Percentiles rank a stretch among this genome's conserved stretches.
Evolutionary conservation across 2,329 filamentous ascomycete species (phyloP).

Genomic region (Beauveria sp.): DNA sequence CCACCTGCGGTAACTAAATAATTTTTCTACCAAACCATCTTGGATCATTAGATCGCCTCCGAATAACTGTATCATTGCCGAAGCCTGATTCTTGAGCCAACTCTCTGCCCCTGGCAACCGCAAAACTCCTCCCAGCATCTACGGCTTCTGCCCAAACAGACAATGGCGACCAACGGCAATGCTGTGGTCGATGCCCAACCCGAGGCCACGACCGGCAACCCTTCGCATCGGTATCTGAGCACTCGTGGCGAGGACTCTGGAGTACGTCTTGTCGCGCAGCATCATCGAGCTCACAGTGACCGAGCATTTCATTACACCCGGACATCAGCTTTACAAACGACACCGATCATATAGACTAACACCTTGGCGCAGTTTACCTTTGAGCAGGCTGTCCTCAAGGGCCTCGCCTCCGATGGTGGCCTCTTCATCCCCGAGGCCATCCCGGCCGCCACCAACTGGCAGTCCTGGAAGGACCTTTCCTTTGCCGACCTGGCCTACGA

Average conservation of each 20-base stretch:
- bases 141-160: background rate
- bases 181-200: slow-evolving; percentile 24
- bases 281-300: no score
- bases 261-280: slow-evolving; percentile 25
- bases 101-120: background rate
- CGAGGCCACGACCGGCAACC: slow-evolving; percentile 28
- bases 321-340: no score
- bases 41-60: background rate
- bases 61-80: background rate
- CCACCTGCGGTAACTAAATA: slow-evolving; percentile 5
- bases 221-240: slow-evolving; percentile 43
- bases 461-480: slow-evolving; percentile 69
- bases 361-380: slow-evolving; percentile 62
- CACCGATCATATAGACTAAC: background rate
- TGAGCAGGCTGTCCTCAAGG: slow-evolving; percentile 84
- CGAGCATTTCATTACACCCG: no score
- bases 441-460: slow-evolving; percentile 46
- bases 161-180: slow-evolving; percentile 36
- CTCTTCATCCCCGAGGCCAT: slow-evolving; percentile 84
- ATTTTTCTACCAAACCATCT: background rate
- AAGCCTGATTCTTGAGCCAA: background rate
- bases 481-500: slow-evolving; percentile 78
- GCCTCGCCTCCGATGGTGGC: slow-evolving; percentile 77
- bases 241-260: slow-evolving; percentile 43
- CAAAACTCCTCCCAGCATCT: background rate